Base-by-base conservation (phyloP, 257 asterid species). In the Handroanthus guayacan region DNA sequence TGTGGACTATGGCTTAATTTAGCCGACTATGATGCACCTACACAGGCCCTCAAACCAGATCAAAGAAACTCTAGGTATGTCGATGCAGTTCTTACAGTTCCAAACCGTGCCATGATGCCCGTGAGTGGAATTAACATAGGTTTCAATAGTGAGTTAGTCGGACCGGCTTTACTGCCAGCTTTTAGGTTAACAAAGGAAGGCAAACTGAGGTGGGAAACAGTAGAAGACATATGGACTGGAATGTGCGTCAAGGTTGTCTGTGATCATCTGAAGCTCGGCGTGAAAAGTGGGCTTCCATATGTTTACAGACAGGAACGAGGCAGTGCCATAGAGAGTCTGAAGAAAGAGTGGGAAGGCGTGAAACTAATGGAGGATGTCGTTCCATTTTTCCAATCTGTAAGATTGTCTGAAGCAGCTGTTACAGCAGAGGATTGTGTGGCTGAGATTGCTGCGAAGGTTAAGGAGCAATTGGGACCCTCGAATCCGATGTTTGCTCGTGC, bases 291-390 rank as follows among this genome's bases (percentile, higher is more conserved):
- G 80, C 82, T 92, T 45, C 98, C 98, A 0, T 94, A 94, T 9
- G 97, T 94, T 55, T 92, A 95, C 96, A 89, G 98, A 78, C 86
- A 89, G 54, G 97, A 94, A 51, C 83, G 97, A 73, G 97, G 98
- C 1, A 62, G 82, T 60, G 92, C 95, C 0, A 60, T 92, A 0
- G 96, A 89, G 82, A 92, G 98, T 62, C 83, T 94, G 89, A 94
- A 89, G 87, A 94, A 94, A 75, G 98, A 94, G 77, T 94, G 98
- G 98, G 95, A 90, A 71, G 98, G 97, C n/a, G 98, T 94, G 25
- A 89, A 90, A 90, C 89, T 89, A 58, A 92, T 92, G 98, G 98
- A 94, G 79, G 93, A 89, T 9, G 91, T 90, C 2, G 87, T 92
- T n/a, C 98, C 98, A 0, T 94, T 94, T 83, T 94, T 94, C 43